Evolutionary conservation across 208 protist genomes (phyloP).

Genomic region (Hexamita inflata): DNA sequence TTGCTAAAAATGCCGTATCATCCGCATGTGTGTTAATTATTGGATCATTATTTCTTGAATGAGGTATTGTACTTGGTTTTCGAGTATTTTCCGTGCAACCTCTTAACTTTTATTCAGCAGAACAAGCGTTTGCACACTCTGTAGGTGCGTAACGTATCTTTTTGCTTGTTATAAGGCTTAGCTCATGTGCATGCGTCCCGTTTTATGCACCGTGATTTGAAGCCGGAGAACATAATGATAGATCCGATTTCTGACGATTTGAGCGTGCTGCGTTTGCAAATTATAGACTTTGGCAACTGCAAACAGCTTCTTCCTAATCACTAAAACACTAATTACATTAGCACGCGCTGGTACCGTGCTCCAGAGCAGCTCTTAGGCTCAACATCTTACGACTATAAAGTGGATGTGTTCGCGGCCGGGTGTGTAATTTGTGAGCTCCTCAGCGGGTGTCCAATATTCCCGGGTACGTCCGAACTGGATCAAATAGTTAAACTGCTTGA

Average conservation of each 20-base stretch:
- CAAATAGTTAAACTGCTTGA: too few species aligned
- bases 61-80: too few species aligned
- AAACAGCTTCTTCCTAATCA: neutral
- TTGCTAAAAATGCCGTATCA: too few species aligned
- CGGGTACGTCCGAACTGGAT: neutral
- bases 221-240: conserved; percentile 25
- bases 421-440: conserved; percentile 28
- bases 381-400: neutral
- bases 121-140: too few species aligned
- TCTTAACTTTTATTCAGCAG: too few species aligned
- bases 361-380: conserved; percentile 28
- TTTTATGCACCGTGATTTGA: conserved; percentile 25
- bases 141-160: conserved; percentile 4
- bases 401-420: conserved; percentile 28
- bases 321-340: conserved; percentile 21
- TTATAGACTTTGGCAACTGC: conserved; percentile 24
- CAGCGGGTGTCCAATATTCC: neutral
- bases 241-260: neutral
- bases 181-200: neutral
- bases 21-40: too few species aligned
- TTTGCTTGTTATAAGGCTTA: neutral
- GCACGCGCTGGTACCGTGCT: conserved; percentile 28
- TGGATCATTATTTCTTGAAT: too few species aligned
- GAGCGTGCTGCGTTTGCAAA: neutral
- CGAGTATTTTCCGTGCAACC: too few species aligned